phyloP scores from a whole-genome alignment of 2,329 filamentous ascomycete genomes.

The Hymenotorrendiella dingleyae region DNA sequence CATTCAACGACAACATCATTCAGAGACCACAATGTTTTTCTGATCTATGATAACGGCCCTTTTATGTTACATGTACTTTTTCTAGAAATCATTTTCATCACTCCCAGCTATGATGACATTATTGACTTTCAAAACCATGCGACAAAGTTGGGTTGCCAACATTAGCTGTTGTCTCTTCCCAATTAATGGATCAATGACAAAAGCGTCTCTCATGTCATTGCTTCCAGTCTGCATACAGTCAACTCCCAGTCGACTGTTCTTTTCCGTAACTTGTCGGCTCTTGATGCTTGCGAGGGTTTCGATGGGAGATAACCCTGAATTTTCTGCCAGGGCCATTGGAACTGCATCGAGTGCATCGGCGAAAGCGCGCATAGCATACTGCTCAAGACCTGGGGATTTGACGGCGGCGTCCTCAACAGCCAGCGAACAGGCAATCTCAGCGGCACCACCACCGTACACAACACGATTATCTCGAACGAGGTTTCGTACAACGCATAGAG shows the following conservation, averaged over 20 bases:
- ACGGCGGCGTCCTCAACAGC: conserved; percentile 93
- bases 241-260: conserved; percentile 74
- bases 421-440: conserved; percentile 93
- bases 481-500: conserved; percentile 95
- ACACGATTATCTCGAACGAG: conserved; percentile 93
- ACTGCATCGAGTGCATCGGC: conserved; percentile 89
- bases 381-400: conserved; percentile 93
- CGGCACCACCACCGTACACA: conserved; percentile 93
- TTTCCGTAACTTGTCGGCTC: conserved; percentile 89
- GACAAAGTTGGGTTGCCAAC: conserved; percentile 92
- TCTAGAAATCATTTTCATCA: conserved; percentile 80
- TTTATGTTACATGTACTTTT: conserved; percentile 25
- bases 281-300: conserved; percentile 93
- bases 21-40: conserved; percentile 10
- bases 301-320: conserved; percentile 92
- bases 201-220: conserved; percentile 97
- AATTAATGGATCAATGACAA: conserved; percentile 97
- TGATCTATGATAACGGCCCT: conserved; percentile 20
- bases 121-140: conserved; percentile 97
- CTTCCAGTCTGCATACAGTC: conserved; percentile 95
- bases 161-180: conserved; percentile 97
- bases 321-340: conserved; percentile 95
- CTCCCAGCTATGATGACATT: conserved; percentile 89
- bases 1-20: neutral
- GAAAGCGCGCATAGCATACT: conserved; percentile 98